Percentiles rank a stretch among this genome's conserved stretches.
Conservation (phyloP, 345 rosid species). For the Carallia brachiata region DNA sequence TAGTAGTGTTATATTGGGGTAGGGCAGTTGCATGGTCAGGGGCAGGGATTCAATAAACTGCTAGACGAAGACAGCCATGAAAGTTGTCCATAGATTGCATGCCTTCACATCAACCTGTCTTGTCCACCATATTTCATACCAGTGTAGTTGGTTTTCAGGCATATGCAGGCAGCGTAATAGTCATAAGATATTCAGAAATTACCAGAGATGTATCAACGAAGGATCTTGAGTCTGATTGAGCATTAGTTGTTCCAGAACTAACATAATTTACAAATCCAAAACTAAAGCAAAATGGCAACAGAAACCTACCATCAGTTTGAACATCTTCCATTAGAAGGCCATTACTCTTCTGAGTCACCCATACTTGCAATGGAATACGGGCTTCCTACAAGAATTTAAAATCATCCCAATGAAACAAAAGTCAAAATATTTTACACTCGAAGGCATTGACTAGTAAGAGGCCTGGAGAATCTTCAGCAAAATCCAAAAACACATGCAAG, state of each 20-base stretch:
- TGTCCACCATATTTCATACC: too few relatives aligned
- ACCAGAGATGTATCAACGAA: too few relatives aligned
- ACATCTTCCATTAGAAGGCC: conserved; percentile 73
- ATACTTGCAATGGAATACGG: conserved; percentile 79
- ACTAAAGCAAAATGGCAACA: not conserved
- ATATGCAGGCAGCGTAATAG: too few relatives aligned
- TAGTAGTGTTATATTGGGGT: too few relatives aligned
- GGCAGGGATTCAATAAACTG: too few relatives aligned
- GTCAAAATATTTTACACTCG: not conserved
- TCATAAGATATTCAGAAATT: too few relatives aligned
- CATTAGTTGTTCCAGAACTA: not conserved
- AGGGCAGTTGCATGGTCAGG: too few relatives aligned
- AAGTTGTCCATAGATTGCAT: too few relatives aligned
- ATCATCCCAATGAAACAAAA: not conserved
- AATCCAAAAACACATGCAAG: not conserved
- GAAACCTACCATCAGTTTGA: conserved; percentile 62
- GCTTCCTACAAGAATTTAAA: conserved; percentile 56
- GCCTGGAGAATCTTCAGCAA: not conserved
- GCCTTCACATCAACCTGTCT: too few relatives aligned
- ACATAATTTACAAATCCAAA: not conserved
- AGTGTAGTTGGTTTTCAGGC: too few relatives aligned
- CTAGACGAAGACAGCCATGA: too few relatives aligned
- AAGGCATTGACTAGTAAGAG: not conserved
- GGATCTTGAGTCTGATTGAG: not conserved
- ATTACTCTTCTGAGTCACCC: conserved; percentile 74